Conservation (phyloP, 2,329 filamentous ascomycete species). For the Aspergillus niger region DNA sequence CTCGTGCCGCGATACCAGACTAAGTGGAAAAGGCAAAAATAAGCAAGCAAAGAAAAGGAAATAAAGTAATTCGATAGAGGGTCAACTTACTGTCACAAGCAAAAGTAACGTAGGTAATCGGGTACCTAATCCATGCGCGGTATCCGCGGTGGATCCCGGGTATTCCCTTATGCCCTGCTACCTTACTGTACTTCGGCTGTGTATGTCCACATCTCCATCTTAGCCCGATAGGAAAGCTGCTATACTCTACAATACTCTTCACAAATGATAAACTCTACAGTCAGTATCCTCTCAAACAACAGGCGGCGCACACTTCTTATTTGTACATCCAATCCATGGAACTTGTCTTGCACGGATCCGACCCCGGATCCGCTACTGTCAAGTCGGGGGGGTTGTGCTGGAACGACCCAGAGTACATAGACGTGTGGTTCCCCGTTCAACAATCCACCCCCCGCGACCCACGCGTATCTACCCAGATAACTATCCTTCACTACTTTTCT, state of each 20-base stretch:
- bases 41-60: conserved; percentile 5
- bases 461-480: conserved; percentile 7
- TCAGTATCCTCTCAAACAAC: too few relatives aligned
- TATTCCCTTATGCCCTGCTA: conserved; percentile 10
- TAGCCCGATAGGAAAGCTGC: too few relatives aligned
- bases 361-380: neutral
- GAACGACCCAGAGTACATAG: conserved; percentile 11
- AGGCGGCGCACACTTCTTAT: neutral
- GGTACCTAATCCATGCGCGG: conserved; percentile 15
- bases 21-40: neutral
- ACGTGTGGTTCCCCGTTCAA: conserved; percentile 11
- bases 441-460: conserved; percentile 9
- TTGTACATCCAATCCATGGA: conserved; percentile 8
- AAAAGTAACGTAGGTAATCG: conserved; percentile 5
- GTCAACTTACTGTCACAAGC: too few relatives aligned
- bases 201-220: neutral
- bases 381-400: neutral
- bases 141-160: conserved; percentile 20
- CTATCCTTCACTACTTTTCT: neutral
- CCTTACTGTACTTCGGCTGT: neutral
- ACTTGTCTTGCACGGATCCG: neutral
- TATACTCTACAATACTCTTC: too few relatives aligned
- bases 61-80: neutral
- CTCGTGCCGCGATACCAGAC: conserved; percentile 11
- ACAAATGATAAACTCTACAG: too few relatives aligned